A percentile compares a stretch with the other conserved stretches of the same genome.
phyloP scores from a whole-genome alignment of 1,284 basidiomycete genomes.

The Baeospora myosura region DNA sequence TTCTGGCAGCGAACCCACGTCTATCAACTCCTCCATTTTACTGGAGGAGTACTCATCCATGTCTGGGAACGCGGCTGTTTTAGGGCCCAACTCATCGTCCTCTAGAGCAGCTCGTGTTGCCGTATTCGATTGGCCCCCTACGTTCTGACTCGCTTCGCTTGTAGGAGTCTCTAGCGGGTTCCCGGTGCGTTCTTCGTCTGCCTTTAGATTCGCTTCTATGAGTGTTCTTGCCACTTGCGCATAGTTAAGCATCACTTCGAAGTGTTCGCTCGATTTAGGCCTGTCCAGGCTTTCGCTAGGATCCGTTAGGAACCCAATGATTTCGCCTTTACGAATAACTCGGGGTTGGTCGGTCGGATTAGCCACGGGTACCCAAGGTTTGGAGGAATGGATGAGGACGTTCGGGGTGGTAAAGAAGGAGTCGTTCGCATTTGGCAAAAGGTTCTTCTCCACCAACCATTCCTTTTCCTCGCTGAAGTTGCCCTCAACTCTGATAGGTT shows the following conservation, averaged over 20 bases:
- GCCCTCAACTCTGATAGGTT: neutral
- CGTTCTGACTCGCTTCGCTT: neutral
- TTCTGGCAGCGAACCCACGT: neutral
- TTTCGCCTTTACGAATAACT: conserved; percentile 1
- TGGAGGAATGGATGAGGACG: neutral
- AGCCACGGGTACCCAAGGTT: neutral
- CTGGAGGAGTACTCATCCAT: neutral
- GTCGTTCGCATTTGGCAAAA: neutral
- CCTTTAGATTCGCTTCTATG: neutral
- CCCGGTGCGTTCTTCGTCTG: neutral
- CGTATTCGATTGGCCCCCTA: too few species aligned
- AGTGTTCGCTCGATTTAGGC: neutral
- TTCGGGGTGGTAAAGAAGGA: neutral
- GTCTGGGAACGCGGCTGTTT: neutral
- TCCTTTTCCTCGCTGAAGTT: neutral
- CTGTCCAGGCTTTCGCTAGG: neutral
- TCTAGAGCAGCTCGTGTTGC: too few species aligned
- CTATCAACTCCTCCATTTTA: neutral
- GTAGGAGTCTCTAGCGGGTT: neutral
- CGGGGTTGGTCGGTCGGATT: conserved; percentile 1
- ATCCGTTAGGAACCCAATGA: neutral
- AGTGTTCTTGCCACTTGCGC: neutral
- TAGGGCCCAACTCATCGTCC: neutral
- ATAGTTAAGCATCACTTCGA: neutral
- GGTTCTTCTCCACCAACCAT: neutral